A percentile compares a stretch with the other conserved stretches of the same genome.
Conservation (phyloP, 2,329 filamentous ascomycete species). For the Ambrosiella cleistominuta region DNA sequence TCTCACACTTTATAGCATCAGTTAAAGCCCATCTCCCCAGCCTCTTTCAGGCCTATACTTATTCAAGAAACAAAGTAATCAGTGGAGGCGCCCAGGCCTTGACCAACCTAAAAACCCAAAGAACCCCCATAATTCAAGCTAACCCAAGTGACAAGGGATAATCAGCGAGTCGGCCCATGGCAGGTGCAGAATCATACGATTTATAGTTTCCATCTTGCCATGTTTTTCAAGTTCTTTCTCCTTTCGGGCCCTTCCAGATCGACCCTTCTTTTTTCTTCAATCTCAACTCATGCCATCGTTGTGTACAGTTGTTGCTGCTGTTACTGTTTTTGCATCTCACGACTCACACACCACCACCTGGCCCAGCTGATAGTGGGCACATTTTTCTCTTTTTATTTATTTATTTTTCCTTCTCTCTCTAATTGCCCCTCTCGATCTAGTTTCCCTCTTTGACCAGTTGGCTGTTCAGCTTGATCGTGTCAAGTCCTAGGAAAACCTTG, state of each 20-base stretch:
- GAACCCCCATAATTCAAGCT: too few relatives aligned
- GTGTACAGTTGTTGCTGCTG: neutral
- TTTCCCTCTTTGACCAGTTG: neutral
- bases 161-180: too few relatives aligned
- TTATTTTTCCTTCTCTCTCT: slow-evolving; percentile 1
- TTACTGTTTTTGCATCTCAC: neutral
- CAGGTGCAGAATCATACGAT: slow-evolving; percentile 11
- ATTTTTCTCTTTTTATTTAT: neutral
- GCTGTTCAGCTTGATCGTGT: too few relatives aligned
- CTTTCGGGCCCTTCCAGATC: slow-evolving; percentile 17
- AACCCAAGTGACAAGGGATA: too few relatives aligned
- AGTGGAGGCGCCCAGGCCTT: too few relatives aligned
- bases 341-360: neutral
- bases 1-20: too few relatives aligned
- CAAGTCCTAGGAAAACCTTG: too few relatives aligned
- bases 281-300: slow-evolving; percentile 11
- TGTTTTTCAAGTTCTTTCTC: slow-evolving; percentile 14
- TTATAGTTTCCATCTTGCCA: slow-evolving; percentile 9
- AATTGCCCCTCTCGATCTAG: neutral
- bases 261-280: slow-evolving; percentile 6
- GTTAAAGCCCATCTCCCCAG: too few relatives aligned
- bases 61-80: too few relatives aligned
- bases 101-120: too few relatives aligned
- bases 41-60: too few relatives aligned
- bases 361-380: neutral